Percentiles rank a stretch among this genome's conserved stretches.
These are phyloP conservation scores for Penicillium polonicum DNA, from an alignment of 2,329 filamentous ascomycete species.

Conservation along the genomic window DNA sequence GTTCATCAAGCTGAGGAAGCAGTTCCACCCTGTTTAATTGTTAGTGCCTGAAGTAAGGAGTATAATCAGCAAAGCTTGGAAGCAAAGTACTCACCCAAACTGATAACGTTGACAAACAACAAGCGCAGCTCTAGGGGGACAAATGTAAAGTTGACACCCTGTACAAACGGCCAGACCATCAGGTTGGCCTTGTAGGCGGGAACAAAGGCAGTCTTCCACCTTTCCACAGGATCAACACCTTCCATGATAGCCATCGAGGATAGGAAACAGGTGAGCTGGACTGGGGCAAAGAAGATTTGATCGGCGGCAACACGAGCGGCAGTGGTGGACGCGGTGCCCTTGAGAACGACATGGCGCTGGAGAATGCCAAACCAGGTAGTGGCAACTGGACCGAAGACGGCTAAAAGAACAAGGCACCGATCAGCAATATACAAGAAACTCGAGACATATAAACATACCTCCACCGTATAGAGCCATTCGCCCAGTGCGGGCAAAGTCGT, in stretches of 20 bases:
- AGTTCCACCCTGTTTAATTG: slow-evolving; percentile 54
- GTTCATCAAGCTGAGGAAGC: slow-evolving; percentile 58
- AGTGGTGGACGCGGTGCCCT: slow-evolving; percentile 66
- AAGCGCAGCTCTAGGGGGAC: slow-evolving; percentile 81
- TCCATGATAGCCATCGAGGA: slow-evolving; percentile 81
- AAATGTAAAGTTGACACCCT: slow-evolving; percentile 82
- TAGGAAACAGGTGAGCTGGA: slow-evolving; percentile 78
- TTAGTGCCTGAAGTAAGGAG: slow-evolving; percentile 4
- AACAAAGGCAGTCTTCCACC: slow-evolving; percentile 69
- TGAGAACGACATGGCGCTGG: slow-evolving; percentile 65
- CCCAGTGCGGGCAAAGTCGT: slow-evolving; percentile 59
- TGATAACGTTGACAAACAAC: slow-evolving; percentile 81
- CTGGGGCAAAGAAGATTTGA: slow-evolving; percentile 80
- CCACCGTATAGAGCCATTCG: slow-evolving; percentile 52
- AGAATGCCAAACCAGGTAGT: slow-evolving; percentile 85
- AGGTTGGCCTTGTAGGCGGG: slow-evolving; percentile 78
- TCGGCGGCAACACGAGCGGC: slow-evolving; percentile 75
- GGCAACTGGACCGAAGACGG: slow-evolving; percentile 81
- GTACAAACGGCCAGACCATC: slow-evolving; percentile 82
- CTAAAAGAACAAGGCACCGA: slow-evolving; percentile 31
- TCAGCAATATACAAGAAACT: background rate
- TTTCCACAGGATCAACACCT: slow-evolving; percentile 64
- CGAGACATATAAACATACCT: slow-evolving; percentile 34
- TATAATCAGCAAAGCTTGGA: background rate
- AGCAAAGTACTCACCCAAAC: slow-evolving; percentile 54